phyloP scores from a whole-genome alignment of 202 grass and related monocot species.

The Musa balbisiana region DNA sequence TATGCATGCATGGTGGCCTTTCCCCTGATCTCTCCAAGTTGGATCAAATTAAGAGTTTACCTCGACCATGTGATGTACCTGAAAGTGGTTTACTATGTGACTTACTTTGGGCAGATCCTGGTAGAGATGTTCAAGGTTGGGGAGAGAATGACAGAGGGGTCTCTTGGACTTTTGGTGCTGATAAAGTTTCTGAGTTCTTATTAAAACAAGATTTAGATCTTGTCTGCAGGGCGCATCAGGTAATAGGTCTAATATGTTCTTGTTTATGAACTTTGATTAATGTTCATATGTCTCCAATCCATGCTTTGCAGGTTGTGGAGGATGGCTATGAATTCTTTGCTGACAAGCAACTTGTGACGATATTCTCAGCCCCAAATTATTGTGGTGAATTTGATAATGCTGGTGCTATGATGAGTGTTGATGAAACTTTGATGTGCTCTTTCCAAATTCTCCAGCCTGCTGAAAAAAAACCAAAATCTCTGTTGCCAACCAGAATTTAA shows the following conservation, averaged over 20 bases:
- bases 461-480: slow-evolving; percentile 70
- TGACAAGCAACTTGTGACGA: slow-evolving; percentile 77
- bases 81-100: slow-evolving; percentile 78
- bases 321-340: slow-evolving; percentile 98
- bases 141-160: slow-evolving; percentile 91
- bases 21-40: slow-evolving; percentile 67
- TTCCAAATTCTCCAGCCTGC: slow-evolving; percentile 96
- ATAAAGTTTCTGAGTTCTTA: slow-evolving; percentile 77
- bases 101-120: slow-evolving; percentile 88
- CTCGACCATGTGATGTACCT: slow-evolving; percentile 63
- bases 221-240: slow-evolving; percentile 86
- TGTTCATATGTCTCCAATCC: slow-evolving; percentile 22
- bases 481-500: slow-evolving; percentile 76
- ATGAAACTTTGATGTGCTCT: slow-evolving; percentile 92
- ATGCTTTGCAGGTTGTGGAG: slow-evolving; percentile 70
- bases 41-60: slow-evolving; percentile 63
- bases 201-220: slow-evolving; percentile 74
- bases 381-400: slow-evolving; percentile 95
- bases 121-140: slow-evolving; percentile 78
- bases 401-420: slow-evolving; percentile 93
- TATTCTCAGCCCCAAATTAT: slow-evolving; percentile 95
- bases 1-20: slow-evolving; percentile 93
- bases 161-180: slow-evolving; percentile 78
- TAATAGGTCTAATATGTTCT: slow-evolving; percentile 22
- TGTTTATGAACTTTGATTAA: slow-evolving; percentile 1